Conservation (phyloP, 2,329 filamentous ascomycete genomes). For the Fusarium sp. region DNA sequence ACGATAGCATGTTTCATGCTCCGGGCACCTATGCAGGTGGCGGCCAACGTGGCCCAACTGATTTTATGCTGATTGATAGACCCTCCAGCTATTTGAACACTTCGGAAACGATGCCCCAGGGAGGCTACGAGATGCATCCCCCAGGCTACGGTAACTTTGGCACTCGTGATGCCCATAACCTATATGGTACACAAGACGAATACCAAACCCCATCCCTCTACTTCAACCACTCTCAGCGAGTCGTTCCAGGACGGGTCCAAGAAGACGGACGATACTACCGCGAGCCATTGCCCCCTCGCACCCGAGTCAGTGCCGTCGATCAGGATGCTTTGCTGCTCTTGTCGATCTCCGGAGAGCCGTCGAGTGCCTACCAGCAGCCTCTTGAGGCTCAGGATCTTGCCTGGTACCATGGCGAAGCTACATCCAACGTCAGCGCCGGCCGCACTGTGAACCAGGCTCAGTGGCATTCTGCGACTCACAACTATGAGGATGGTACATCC, state of each 20-base stretch:
- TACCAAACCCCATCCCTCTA: conserved; percentile 4
- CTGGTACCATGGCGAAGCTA: conserved; percentile 22
- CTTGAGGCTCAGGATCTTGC: conserved; percentile 19
- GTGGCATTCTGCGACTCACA: conserved; percentile 16
- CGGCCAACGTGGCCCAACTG: conserved; percentile 6
- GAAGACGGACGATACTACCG: conserved; percentile 8
- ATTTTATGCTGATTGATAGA: conserved; percentile 22
- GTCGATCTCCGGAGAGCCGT: background rate
- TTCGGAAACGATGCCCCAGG: conserved; percentile 1
- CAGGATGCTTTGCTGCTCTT: background rate
- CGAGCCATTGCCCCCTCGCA: background rate
- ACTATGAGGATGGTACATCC: background rate
- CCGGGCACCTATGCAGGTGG: conserved; percentile 1
- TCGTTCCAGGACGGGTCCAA: conserved; percentile 1
- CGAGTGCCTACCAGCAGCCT: background rate
- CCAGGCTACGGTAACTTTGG: background rate
- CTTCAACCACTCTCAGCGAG: background rate
- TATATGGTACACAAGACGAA: background rate
- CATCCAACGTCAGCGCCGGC: conserved; percentile 19
- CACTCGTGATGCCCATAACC: conserved; percentile 1
- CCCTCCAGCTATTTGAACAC: background rate
- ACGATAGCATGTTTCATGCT: conserved; percentile 14
- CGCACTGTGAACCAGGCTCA: conserved; percentile 17
- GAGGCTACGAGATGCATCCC: background rate
- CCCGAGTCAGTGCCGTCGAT: background rate